These are phyloP conservation scores for Suhomyces sp. DNA, from an alignment of 805 yeast genomes.

Conservation along the genomic window DNA sequence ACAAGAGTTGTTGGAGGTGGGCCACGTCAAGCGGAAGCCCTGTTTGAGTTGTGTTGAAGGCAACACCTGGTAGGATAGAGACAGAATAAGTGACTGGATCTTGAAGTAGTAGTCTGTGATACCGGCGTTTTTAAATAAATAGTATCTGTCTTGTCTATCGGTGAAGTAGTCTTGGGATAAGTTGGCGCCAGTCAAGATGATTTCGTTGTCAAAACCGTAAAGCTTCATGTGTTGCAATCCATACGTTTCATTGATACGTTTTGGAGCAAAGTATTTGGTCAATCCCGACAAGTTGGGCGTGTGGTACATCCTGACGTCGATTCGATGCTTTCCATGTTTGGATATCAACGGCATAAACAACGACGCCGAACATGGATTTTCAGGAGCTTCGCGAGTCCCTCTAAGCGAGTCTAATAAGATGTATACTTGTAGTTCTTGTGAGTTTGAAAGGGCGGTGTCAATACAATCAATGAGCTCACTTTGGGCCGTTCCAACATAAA, in stretches of 20 bases:
- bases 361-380: conserved; percentile 65
- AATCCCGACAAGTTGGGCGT: conserved; percentile 82
- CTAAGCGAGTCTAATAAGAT: conserved; percentile 84
- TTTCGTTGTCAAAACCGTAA: conserved; percentile 90
- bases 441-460: conserved; percentile 53
- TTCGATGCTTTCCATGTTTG: conserved; percentile 61
- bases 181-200: conserved; percentile 88
- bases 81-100: conserved; percentile 66
- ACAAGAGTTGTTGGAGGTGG: conserved; percentile 56
- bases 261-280: conserved; percentile 65
- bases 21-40: conserved; percentile 70
- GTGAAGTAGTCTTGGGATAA: conserved; percentile 89
- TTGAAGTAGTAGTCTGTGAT: conserved; percentile 71
- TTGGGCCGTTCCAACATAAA: conserved; percentile 84
- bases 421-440: conserved; percentile 62
- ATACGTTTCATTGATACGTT: conserved; percentile 82
- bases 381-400: conserved; percentile 91
- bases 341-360: conserved; percentile 64
- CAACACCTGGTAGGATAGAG: conserved; percentile 63
- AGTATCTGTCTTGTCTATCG: conserved; percentile 91
- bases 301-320: conserved; percentile 79
- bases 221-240: conserved; percentile 98
- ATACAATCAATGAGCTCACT: conserved; percentile 67
- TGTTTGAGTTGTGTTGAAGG: conserved; percentile 41
- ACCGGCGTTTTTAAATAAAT: conserved; percentile 54